Base-by-base conservation (phyloP, 1,139 yeast genomes). In the Hanseniaspora gamundiae region DNA sequence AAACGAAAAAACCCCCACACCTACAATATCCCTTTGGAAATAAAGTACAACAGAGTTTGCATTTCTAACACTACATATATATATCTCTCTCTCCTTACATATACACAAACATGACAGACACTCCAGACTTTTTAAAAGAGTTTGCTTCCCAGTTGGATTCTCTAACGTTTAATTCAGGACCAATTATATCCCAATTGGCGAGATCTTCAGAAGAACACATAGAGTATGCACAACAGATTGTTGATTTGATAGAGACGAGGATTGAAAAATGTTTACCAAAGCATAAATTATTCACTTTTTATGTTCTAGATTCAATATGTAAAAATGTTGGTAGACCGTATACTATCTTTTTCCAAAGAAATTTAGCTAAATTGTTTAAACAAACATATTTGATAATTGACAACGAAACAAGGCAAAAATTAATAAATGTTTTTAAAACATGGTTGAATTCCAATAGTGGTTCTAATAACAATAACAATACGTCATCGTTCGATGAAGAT, bases 321-420 rank as follows among this genome's bases (percentile, higher is more conserved):
- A 91, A 91, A 62, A 84, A 80, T 53, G 80, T 86, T 20, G 96
- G 96, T 6, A 74, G 78, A 48, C 96, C 97, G 1, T 91, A 88
- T 59, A 84, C 87, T 30, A 70, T 78, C 64, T 82, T 48, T 78
- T 88, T 58, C 82, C 36, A 33, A 33, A 33, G 36, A 44, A 58
- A 60, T 48, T 49, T 61, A 47, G 55, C 57, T 45, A 50, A 49
- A 29, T 47, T 84, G 2, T 91, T 81, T 61, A 78, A 85, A 22
- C 80, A 77, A 50, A 80, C 88, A 2, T 93, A 85, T 58, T 74
- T 86, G 27, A 66, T 81, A 47, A 91, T 84, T 35, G 80, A 78
- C 54, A 94, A 86, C 53, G 64, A 70, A n/a, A 74, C 80, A 16
- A 72, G 97, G 51, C 71, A 73, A 43, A 83, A 81, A 61, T 67